phyloP scores from a whole-genome alignment of 2,329 filamentous ascomycete genomes.

The Cercospora sp. region DNA sequence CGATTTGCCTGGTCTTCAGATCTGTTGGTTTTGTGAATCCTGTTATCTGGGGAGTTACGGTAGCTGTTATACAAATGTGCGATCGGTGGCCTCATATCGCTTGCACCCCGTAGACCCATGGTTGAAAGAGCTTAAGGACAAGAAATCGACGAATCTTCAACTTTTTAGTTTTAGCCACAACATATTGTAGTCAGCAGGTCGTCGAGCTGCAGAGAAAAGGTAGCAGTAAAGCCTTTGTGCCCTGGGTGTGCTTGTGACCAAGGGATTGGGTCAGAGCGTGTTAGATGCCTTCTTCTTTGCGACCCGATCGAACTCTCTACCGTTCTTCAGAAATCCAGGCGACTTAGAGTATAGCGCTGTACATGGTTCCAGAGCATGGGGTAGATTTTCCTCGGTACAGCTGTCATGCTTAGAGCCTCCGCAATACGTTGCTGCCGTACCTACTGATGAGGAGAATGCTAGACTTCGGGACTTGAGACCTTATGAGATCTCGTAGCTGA shows the following conservation, averaged over 20 bases:
- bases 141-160: not conserved
- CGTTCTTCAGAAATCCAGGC: not conserved
- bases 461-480: not conserved
- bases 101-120: not conserved
- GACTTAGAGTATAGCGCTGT: not conserved
- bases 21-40: not conserved
- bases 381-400: not conserved
- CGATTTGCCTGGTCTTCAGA: not conserved
- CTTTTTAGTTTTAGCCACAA: not conserved
- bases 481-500: not conserved
- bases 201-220: not conserved
- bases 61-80: not conserved
- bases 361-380: not conserved
- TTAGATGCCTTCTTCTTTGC: not conserved
- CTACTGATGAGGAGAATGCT: not conserved
- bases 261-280: not conserved
- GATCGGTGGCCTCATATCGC: not conserved
- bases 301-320: not conserved
- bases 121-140: not conserved
- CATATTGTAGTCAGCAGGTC: not conserved
- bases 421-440: not conserved
- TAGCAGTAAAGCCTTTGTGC: not conserved
- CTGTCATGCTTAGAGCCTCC: not conserved
- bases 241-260: not conserved
- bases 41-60: not conserved